Evolutionary conservation across 208 protist species (phyloP).

Genomic region (Trypanosoma cruzi): DNA sequence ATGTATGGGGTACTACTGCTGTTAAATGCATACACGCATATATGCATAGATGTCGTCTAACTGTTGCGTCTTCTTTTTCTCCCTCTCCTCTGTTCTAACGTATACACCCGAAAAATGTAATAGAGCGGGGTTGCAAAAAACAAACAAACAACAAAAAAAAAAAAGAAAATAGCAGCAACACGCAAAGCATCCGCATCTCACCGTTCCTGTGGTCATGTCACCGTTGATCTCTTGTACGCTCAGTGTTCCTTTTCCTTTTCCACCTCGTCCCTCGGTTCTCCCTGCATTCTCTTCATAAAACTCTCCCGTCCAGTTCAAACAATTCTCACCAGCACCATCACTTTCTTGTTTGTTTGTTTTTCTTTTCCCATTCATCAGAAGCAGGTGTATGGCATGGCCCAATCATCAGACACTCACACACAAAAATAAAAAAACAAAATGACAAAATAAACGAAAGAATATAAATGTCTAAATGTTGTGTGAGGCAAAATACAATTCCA

Average conservation of each 20-base stretch:
- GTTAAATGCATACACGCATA: neutral
- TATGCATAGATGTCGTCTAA: too few species aligned
- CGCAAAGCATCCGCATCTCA: neutral
- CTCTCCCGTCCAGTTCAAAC: neutral
- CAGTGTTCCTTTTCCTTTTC: too few species aligned
- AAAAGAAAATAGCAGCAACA: conserved; percentile 2
- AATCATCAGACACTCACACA: neutral
- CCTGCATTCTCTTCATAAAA: neutral
- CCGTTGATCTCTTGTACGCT: neutral
- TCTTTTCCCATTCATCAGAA: too few species aligned
- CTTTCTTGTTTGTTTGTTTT: too few species aligned
- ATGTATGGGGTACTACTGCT: too few species aligned
- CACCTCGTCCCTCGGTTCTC: too few species aligned
- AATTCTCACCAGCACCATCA: neutral
- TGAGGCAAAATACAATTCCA: neutral
- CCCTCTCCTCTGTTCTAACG: neutral
- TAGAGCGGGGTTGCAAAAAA: neutral
- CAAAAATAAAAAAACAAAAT: neutral
- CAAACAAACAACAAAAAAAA: conserved; percentile 18
- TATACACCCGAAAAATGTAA: neutral
- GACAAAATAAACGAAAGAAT: too few species aligned
- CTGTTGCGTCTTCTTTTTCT: neutral
- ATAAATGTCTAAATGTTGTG: neutral
- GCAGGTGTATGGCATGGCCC: too few species aligned
- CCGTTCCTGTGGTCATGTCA: neutral